phyloP scores from a whole-genome alignment of 768 basidiomycete species.

The Amyloporia xantha region DNA sequence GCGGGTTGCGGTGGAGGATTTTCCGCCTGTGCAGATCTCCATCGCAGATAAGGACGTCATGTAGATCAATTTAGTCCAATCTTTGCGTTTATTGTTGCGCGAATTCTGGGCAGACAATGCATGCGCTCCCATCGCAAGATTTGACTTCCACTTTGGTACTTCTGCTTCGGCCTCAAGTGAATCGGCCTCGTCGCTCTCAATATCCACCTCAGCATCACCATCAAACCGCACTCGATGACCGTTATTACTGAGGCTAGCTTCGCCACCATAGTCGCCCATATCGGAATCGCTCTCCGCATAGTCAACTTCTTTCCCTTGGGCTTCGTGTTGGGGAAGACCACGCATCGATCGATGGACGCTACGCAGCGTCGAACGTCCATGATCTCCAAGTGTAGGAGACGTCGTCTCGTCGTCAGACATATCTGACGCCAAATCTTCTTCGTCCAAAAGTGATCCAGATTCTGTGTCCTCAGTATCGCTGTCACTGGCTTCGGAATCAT shows the following conservation, averaged over 20 bases:
- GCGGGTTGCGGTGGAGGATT: not conserved
- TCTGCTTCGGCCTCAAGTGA: constrained; percentile 33
- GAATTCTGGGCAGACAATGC: constrained; percentile 36
- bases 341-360: constrained; percentile 33
- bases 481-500: constrained; percentile 19
- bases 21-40: constrained; percentile 41
- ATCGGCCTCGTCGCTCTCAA: constrained; percentile 42
- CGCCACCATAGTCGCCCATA: constrained; percentile 42
- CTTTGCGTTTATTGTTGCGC: constrained; percentile 39
- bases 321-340: constrained; percentile 28
- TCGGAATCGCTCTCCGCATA: constrained; percentile 83
- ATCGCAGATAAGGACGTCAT: constrained; percentile 57
- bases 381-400: constrained; percentile 21
- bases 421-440: constrained; percentile 7
- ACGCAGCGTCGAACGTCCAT: constrained; percentile 47
- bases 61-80: constrained; percentile 88
- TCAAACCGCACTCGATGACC: constrained; percentile 33
- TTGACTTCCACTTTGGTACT: constrained; percentile 68
- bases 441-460: constrained; percentile 4
- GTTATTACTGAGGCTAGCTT: constrained; percentile 12
- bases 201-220: constrained; percentile 43
- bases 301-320: constrained; percentile 40
- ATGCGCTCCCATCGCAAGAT: constrained; percentile 48
- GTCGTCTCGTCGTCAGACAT: not conserved
- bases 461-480: constrained; percentile 26